phyloP scores from a whole-genome alignment of 768 basidiomycete species.

The Lactarius tabidus region DNA sequence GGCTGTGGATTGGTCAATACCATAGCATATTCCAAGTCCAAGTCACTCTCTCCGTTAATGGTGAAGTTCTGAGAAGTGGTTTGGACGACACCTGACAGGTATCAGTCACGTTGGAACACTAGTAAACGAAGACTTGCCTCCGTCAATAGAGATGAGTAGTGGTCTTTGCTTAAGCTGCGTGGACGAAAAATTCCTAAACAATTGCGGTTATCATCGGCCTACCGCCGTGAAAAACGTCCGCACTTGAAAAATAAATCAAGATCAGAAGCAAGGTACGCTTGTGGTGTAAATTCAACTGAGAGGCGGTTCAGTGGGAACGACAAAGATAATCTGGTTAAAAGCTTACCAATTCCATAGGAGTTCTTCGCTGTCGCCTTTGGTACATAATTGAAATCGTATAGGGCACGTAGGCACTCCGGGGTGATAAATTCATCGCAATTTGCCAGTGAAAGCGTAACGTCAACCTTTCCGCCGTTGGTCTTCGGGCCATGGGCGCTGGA shows the following conservation, averaged over 20 bases:
- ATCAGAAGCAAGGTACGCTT: constrained; percentile 41
- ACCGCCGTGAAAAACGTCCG: background rate
- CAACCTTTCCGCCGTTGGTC: constrained; percentile 26
- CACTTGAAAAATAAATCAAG: constrained; percentile 39
- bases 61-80: constrained; percentile 42
- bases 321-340: background rate
- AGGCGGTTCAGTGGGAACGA: background rate
- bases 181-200: constrained; percentile 38
- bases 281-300: constrained; percentile 42
- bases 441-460: constrained; percentile 25
- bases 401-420: constrained; percentile 50
- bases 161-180: constrained; percentile 40
- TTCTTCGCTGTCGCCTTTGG: constrained; percentile 44
- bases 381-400: constrained; percentile 52
- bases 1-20: constrained; percentile 40
- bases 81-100: constrained; percentile 38
- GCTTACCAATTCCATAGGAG: constrained; percentile 47
- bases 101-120: constrained; percentile 24
- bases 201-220: background rate
- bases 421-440: constrained; percentile 45
- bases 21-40: constrained; percentile 70
- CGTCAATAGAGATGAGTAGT: constrained; percentile 31
- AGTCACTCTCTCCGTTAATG: constrained; percentile 60
- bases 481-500: constrained; percentile 17
- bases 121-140: constrained; percentile 31